Evolutionary conservation across 2,329 filamentous ascomycete genomes (phyloP).

Genomic region (Cercospora sp.): DNA sequence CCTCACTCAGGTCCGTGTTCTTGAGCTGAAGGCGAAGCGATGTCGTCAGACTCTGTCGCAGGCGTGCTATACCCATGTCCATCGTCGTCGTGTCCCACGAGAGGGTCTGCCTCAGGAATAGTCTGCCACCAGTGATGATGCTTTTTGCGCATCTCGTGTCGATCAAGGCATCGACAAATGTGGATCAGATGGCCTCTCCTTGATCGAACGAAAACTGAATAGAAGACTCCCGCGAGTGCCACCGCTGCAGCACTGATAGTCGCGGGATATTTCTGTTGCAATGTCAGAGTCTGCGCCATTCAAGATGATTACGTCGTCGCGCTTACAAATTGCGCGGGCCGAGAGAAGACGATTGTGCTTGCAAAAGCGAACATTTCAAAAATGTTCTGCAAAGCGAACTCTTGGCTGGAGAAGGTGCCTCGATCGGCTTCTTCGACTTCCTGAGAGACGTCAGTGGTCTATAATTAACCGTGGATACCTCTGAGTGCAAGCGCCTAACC

Average conservation of each 20-base stretch:
- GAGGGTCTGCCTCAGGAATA: conserved; percentile 1
- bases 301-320: conserved; percentile 55
- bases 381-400: conserved; percentile 62
- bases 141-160: conserved; percentile 23
- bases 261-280: conserved; percentile 47
- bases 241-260: conserved; percentile 60
- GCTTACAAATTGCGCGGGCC: conserved; percentile 61
- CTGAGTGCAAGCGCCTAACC: no score
- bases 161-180: conserved; percentile 34
- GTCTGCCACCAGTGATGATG: conserved; percentile 19
- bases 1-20: not conserved
- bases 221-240: conserved; percentile 51
- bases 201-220: conserved; percentile 58
- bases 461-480: not conserved
- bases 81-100: not conserved
- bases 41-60: not conserved
- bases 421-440: conserved; percentile 48
- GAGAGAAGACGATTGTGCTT: conserved; percentile 64
- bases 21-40: not conserved
- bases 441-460: conserved; percentile 18
- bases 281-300: conserved; percentile 39
- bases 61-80: not conserved
- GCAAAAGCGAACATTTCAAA: conserved; percentile 70
- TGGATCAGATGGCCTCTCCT: conserved; percentile 64
- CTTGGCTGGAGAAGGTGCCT: conserved; percentile 68